Evolutionary conservation across 306 rosid genomes (phyloP).

Genomic region (Cicer judaicum): DNA sequence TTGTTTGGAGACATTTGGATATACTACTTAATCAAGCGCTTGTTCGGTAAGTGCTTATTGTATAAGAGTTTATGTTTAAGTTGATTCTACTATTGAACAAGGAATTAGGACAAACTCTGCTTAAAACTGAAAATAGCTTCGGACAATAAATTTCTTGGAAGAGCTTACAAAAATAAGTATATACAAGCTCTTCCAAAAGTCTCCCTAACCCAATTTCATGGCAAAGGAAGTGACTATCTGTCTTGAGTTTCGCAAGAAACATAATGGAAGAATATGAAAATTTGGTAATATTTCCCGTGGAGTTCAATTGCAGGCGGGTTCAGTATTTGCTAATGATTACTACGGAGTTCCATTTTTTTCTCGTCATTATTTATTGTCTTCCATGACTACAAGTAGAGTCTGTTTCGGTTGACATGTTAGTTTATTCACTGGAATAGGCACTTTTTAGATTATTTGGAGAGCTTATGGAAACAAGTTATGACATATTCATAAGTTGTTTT

Average conservation of each 20-base stretch:
- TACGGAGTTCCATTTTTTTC: background rate
- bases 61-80: background rate
- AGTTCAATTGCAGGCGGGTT: background rate
- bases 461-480: too few species aligned
- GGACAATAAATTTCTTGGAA: background rate
- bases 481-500: too few species aligned
- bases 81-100: background rate
- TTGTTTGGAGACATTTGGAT: constrained; percentile 8
- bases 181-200: background rate
- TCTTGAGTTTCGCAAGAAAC: constrained; percentile 15
- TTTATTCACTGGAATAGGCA: too few species aligned
- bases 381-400: background rate
- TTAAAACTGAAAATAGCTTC: background rate
- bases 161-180: background rate
- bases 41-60: background rate
- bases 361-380: constrained; percentile 18
- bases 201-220: background rate
- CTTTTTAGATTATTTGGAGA: too few species aligned
- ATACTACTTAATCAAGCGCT: background rate
- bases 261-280: constrained; percentile 27
- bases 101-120: background rate
- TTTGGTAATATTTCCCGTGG: constrained; percentile 32
- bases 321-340: constrained; percentile 19
- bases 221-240: constrained; percentile 16
- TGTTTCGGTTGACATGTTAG: too few species aligned